These are phyloP conservation scores for Clonostachys rosea DNA, from an alignment of 2,329 filamentous ascomycete species.

Conservation along the genomic window DNA sequence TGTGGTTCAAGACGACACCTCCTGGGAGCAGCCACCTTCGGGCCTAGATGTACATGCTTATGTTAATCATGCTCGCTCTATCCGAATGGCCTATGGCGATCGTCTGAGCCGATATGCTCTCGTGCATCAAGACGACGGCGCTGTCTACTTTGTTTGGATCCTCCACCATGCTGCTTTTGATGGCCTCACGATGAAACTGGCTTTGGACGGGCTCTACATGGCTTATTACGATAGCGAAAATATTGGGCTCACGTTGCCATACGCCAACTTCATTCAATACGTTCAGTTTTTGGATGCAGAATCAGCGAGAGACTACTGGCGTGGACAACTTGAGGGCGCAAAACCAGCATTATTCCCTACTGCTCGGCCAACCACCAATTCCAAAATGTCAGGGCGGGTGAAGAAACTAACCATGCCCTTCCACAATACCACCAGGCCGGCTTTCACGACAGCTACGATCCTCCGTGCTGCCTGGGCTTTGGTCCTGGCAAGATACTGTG, in stretches of 20 bases:
- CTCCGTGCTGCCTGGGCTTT: conserved; percentile 20
- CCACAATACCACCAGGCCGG: not conserved
- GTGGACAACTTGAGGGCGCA: not conserved
- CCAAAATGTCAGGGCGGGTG: not conserved
- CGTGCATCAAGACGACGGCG: not conserved
- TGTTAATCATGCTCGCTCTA: conserved; percentile 61
- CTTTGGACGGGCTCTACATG: not conserved
- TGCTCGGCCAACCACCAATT: not conserved
- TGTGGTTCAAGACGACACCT: conserved; percentile 2
- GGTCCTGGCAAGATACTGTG: conserved; percentile 19
- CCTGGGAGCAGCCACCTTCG: conserved; percentile 9
- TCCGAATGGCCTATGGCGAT: conserved; percentile 1
- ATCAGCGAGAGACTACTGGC: not conserved
- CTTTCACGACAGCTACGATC: conserved; percentile 8
- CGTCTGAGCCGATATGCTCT: conserved; percentile 1
- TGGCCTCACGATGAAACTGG: not conserved
- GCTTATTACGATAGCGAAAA: not conserved
- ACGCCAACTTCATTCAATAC: not conserved
- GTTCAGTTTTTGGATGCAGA: not conserved
- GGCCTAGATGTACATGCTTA: conserved; percentile 62
- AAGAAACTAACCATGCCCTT: not conserved
- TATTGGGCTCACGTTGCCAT: not conserved
- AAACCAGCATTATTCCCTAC: not conserved
- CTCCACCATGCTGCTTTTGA: conserved; percentile 1
- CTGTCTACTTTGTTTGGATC: not conserved